Conservation (phyloP, 2,329 filamentous ascomycete species). For the Colletotrichum kahawae region DNA sequence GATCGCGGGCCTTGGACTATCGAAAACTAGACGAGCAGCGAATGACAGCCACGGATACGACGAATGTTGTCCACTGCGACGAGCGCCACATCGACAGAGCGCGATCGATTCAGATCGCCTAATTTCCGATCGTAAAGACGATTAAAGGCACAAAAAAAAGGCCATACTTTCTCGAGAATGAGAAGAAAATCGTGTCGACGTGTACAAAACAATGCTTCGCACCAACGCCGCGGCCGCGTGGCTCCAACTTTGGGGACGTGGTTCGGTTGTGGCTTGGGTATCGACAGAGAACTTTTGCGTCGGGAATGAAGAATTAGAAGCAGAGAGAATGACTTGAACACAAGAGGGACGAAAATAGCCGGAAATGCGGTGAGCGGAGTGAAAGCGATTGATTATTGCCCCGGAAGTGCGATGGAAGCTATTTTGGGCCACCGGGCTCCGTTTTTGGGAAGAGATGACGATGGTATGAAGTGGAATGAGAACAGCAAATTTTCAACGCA, state of each 20-base stretch:
- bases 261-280: not conserved
- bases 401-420: not conserved
- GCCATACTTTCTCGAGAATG: not conserved
- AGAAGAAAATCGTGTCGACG: not conserved
- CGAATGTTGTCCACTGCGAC: not conserved
- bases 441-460: not conserved
- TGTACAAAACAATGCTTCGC: not conserved
- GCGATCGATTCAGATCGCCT: not conserved
- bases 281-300: not conserved
- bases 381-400: not conserved
- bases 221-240: not conserved
- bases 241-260: not conserved
- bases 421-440: not conserved
- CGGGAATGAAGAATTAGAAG: not conserved
- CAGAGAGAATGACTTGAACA: not conserved
- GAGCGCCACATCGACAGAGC: not conserved
- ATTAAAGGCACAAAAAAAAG: not conserved
- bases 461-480: not conserved
- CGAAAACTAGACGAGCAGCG: not conserved
- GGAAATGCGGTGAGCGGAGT: not conserved
- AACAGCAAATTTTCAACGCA: not conserved
- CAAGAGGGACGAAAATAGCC: not conserved
- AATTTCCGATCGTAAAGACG: not conserved
- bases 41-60: not conserved
- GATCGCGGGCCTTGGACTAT: not conserved